A percentile compares a stretch with the other conserved stretches of the same genome.
These are phyloP conservation scores for Jimgerdemannia flammicorona DNA, from an alignment of 192 early-diverging fungal genomes.

Conservation along the genomic window DNA sequence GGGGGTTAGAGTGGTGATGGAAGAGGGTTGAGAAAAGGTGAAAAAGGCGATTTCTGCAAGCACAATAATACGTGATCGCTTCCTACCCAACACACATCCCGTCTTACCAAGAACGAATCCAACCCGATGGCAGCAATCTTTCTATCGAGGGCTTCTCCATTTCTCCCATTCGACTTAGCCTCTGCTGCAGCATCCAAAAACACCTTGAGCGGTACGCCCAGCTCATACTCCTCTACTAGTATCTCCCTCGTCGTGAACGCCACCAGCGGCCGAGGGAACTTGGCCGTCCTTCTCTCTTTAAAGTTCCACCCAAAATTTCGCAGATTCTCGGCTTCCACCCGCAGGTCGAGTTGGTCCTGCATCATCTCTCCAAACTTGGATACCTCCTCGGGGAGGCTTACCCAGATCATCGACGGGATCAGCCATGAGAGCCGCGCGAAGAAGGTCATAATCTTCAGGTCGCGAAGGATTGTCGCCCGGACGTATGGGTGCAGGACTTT, in stretches of 20 bases:
- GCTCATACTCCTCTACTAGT: constrained; percentile 81
- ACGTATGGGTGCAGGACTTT: constrained; percentile 92
- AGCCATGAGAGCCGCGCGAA: constrained; percentile 59
- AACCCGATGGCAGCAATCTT: constrained; percentile 71
- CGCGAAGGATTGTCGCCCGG: constrained; percentile 59
- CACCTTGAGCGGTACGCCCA: constrained; percentile 70
- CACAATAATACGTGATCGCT: neutral
- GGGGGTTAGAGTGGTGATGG: neutral
- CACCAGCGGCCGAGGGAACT: constrained; percentile 66
- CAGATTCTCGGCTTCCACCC: constrained; percentile 75
- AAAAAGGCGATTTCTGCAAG: neutral
- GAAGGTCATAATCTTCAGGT: constrained; percentile 78
- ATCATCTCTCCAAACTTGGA: constrained; percentile 89
- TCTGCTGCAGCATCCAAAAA: constrained; percentile 57
- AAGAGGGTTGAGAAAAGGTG: too few relatives aligned
- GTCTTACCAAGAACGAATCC: constrained; percentile 62
- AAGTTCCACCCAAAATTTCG: constrained; percentile 58
- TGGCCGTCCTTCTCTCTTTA: constrained; percentile 41
- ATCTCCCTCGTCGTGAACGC: constrained; percentile 54
- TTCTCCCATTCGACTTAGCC: neutral
- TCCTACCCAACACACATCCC: neutral
- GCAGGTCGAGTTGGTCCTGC: constrained; percentile 83
- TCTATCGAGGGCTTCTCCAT: constrained; percentile 63
- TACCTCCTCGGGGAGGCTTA: constrained; percentile 89
- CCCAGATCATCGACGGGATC: constrained; percentile 82